Evolutionary conservation across 202 grass and related monocot species (phyloP), one percentile per base, ranked within the genome.

Genomic region (Schoenoplectus triqueter): DNA sequence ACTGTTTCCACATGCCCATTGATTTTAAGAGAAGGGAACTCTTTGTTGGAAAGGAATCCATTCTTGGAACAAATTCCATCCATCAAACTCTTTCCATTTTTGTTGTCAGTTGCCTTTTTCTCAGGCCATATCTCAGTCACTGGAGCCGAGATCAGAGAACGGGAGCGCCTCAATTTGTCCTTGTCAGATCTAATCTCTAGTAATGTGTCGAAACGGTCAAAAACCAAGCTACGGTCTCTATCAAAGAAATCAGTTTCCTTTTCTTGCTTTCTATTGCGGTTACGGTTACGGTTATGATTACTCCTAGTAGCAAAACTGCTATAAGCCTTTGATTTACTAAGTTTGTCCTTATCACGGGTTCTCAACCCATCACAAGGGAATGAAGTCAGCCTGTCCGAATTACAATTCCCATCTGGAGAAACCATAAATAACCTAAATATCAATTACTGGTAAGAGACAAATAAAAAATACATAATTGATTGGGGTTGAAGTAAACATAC

Each of bases 21-120:
- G 5, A 88, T 88, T 70, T 62, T 85, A 85, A 97, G 92, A 69
- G 88, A 84, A 54, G 94, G 94, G 60, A 97, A 94, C 42, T 97
- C 92, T 80, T 88, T 88, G 67, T 94, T 92, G 84, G 86, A 88
- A 84, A 87, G 74, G 84, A 56, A 73, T 82, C 82, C 82, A 75
- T 87, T 92, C 86, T 62, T 81, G 11, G 81, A 59, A 88, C 63
- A 88, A 91, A 74, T 62, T 86, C 88, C 91, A 66, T 70, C 54
- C 70, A 61, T 89, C 13, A 45, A 61, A 79, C 75, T 44, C 5
- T 61, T 79, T 79, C 31, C 75, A 79, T 14, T 42, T 74, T 89
- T 97, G 69, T 39, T 86, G 14, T 79, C 55, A 19, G 39, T 60
- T 60, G 75, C 55, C 85, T 83, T 92, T 82, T 87, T 67, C 21